Conservation (phyloP, 441 rosid genomes). For the Erodium trifolium region DNA sequence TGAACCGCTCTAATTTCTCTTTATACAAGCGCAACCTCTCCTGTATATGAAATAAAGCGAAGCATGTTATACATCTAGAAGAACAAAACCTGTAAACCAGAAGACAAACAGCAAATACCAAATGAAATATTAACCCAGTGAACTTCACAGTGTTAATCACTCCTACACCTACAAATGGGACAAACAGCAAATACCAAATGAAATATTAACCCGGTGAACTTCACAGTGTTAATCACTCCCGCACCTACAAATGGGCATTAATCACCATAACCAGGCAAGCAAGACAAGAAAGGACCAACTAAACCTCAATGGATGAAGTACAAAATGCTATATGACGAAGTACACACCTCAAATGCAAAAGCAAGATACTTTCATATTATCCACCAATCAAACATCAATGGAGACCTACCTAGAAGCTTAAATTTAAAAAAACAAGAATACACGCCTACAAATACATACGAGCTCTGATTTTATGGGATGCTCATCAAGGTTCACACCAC, state of each 20-base stretch:
- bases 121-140: too few species aligned
- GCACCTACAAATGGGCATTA: neutral
- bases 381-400: conserved; percentile 13
- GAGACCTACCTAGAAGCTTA: conserved; percentile 3
- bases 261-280: neutral
- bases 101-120: too few species aligned
- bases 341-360: neutral
- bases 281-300: neutral
- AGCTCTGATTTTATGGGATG: conserved; percentile 86
- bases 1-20: conserved; percentile 47
- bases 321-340: conserved; percentile 14
- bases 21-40: conserved; percentile 64
- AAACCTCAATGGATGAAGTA: too few species aligned
- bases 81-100: neutral
- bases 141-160: too few species aligned
- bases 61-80: neutral
- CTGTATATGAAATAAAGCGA: conserved; percentile 27
- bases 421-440: conserved; percentile 13
- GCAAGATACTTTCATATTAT: neutral
- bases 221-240: too few species aligned
- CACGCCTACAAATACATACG: conserved; percentile 33
- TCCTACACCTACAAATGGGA: neutral
- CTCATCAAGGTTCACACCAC: conserved; percentile 64
- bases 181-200: too few species aligned
- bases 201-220: too few species aligned